A percentile compares a stretch with the other conserved stretches of the same genome.
phyloP scores from a whole-genome alignment of 73 alveolate species.

The Tetrahymena malaccensis region DNA sequence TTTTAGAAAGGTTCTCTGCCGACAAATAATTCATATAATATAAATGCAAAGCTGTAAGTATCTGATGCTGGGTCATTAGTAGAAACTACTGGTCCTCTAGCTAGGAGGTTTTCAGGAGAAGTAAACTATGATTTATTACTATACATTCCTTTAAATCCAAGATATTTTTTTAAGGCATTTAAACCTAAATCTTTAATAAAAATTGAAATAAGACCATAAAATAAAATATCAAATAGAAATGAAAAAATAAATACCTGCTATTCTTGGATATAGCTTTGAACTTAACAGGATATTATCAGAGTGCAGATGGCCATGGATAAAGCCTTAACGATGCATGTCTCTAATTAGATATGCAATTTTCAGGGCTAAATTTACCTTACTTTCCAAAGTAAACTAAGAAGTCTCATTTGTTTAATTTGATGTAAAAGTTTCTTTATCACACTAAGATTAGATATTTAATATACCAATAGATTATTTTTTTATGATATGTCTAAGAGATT shows the following conservation, averaged over 20 bases:
- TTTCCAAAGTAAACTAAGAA: background rate
- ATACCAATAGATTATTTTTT: background rate
- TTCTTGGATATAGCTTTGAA: background rate
- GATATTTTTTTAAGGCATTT: background rate
- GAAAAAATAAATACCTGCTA: background rate
- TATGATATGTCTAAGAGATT: background rate
- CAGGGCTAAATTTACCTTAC: background rate
- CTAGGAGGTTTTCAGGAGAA: background rate
- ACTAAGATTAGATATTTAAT: background rate
- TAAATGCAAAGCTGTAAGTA: background rate
- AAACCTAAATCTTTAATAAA: background rate
- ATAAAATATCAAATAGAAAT: background rate
- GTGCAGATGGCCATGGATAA: background rate
- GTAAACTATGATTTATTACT: background rate
- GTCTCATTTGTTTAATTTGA: background rate
- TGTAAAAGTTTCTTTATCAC: background rate
- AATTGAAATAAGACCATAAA: background rate
- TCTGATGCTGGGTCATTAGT: background rate
- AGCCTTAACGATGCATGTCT: background rate
- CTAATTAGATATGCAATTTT: background rate
- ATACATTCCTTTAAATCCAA: background rate
- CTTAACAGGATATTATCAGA: background rate
- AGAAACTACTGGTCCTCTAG: background rate
- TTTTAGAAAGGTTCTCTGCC: background rate
- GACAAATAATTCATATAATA: background rate